A percentile compares a stretch with the other conserved stretches of the same genome.
Conservation (phyloP, 768 basidiomycete species). For the Strobilomyces echinocephalus region DNA sequence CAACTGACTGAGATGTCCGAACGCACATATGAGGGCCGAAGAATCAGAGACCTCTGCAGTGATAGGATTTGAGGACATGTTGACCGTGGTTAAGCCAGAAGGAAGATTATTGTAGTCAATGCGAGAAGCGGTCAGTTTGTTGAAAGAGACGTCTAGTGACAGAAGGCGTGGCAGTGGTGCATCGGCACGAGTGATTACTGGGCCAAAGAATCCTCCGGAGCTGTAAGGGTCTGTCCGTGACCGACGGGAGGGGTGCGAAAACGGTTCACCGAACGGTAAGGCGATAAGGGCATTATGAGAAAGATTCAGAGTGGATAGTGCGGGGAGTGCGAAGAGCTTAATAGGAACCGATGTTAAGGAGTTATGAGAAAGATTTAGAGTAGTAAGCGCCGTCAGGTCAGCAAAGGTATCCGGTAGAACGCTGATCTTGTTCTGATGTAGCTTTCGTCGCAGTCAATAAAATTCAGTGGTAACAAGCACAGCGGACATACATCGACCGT, state of each 20-base stretch:
- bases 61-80: slow-evolving; percentile 67
- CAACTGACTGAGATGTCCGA: slow-evolving; percentile 47
- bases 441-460: slow-evolving; percentile 34
- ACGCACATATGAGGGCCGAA: slow-evolving; percentile 37
- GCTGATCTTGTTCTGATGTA: slow-evolving; percentile 69
- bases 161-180: slow-evolving; percentile 62
- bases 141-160: slow-evolving; percentile 62
- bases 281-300: slow-evolving; percentile 63
- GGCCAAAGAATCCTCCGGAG: slow-evolving; percentile 58
- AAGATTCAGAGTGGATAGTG: slow-evolving; percentile 60
- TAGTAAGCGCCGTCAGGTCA: slow-evolving; percentile 62
- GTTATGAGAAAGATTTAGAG: slow-evolving; percentile 74
- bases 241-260: slow-evolving; percentile 31
- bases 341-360: slow-evolving; percentile 55
- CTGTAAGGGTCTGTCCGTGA: slow-evolving; percentile 26
- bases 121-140: slow-evolving; percentile 50
- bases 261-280: slow-evolving; percentile 61
- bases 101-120: slow-evolving; percentile 57
- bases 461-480: background rate
- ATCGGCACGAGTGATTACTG: slow-evolving; percentile 56
- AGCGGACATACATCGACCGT: slow-evolving; percentile 60
- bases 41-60: slow-evolving; percentile 32
- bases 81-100: slow-evolving; percentile 47
- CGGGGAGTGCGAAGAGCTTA: slow-evolving; percentile 64
- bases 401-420: slow-evolving; percentile 61